Evolutionary conservation across 441 rosid species (phyloP).

Genomic region (Euphorbia schlechtendalii): DNA sequence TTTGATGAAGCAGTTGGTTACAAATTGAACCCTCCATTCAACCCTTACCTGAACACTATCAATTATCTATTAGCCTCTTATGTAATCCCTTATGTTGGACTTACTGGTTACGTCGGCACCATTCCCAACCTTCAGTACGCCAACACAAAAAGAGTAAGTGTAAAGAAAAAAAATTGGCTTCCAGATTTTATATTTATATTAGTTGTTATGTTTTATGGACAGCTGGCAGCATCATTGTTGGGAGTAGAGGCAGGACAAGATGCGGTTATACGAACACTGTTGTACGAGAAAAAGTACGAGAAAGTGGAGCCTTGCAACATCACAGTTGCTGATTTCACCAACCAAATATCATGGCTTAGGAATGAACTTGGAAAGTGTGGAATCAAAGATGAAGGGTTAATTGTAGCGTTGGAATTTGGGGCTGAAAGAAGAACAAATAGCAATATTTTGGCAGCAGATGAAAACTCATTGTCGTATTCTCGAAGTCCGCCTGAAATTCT

Average conservation of each 20-base stretch:
- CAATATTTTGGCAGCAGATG: slow-evolving; percentile 38
- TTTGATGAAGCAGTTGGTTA: slow-evolving; percentile 44
- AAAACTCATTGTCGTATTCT: slow-evolving; percentile 30
- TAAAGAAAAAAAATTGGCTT: no score
- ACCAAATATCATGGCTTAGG: slow-evolving; percentile 31
- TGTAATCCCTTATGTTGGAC: slow-evolving; percentile 58
- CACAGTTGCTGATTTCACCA: slow-evolving; percentile 38
- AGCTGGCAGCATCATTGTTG: slow-evolving; percentile 52
- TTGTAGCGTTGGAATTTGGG: slow-evolving; percentile 33
- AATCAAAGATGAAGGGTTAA: slow-evolving; percentile 47
- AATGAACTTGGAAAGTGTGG: slow-evolving; percentile 40
- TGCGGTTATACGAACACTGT: slow-evolving; percentile 42
- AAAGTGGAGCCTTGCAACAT: slow-evolving; percentile 40
- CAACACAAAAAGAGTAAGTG: slow-evolving; percentile 31
- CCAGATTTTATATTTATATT: no score
- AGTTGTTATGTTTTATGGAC: no score
- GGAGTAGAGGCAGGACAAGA: slow-evolving; percentile 83
- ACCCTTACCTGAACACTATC: slow-evolving; percentile 35
- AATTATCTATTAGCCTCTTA: slow-evolving; percentile 53
- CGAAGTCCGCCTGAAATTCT: slow-evolving; percentile 36
- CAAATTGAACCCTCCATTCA: slow-evolving; percentile 35
- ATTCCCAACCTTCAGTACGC: slow-evolving; percentile 33
- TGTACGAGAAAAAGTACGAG: slow-evolving; percentile 35
- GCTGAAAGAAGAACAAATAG: slow-evolving; percentile 33
- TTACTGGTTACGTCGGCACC: slow-evolving; percentile 56